These are phyloP conservation scores for Scleroderma citrinum DNA, from an alignment of 768 basidiomycete genomes.

Conservation along the genomic window DNA sequence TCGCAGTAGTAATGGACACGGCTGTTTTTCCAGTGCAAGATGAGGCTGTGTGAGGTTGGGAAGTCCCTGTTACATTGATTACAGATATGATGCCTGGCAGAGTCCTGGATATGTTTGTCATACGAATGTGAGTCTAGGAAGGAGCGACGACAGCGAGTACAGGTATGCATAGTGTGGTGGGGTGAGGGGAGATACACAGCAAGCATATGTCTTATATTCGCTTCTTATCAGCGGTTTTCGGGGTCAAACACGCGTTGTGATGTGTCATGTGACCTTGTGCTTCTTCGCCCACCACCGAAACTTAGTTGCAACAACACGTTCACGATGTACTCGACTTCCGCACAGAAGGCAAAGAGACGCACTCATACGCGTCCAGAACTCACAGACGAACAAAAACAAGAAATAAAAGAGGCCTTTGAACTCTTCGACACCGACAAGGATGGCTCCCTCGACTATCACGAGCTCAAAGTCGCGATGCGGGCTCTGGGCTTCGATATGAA, in stretches of 20 bases:
- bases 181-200: not conserved
- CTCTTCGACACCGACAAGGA: slow-evolving; percentile 99
- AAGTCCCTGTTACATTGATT: slow-evolving; percentile 35
- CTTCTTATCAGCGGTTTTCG: not conserved
- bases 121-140: no score
- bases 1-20: slow-evolving; percentile 43
- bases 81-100: no score
- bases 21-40: slow-evolving; percentile 43
- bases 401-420: slow-evolving; percentile 98
- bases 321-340: slow-evolving; percentile 52
- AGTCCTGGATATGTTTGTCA: no score
- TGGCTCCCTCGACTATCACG: slow-evolving; percentile 93
- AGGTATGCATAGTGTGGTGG: not conserved
- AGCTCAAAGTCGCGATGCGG: slow-evolving; percentile 97
- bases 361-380: slow-evolving; percentile 77
- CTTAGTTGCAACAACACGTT: not conserved
- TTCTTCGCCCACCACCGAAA: not conserved
- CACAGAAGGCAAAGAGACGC: slow-evolving; percentile 70
- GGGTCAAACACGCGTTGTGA: slow-evolving; percentile 27
- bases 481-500: slow-evolving; percentile 97
- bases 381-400: slow-evolving; percentile 85
- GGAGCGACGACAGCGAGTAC: not conserved
- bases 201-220: not conserved
- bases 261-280: slow-evolving; percentile 19
- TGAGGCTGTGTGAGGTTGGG: slow-evolving; percentile 28